phyloP scores from a whole-genome alignment of 257 asterid genomes.

The Capsicum chinense region DNA sequence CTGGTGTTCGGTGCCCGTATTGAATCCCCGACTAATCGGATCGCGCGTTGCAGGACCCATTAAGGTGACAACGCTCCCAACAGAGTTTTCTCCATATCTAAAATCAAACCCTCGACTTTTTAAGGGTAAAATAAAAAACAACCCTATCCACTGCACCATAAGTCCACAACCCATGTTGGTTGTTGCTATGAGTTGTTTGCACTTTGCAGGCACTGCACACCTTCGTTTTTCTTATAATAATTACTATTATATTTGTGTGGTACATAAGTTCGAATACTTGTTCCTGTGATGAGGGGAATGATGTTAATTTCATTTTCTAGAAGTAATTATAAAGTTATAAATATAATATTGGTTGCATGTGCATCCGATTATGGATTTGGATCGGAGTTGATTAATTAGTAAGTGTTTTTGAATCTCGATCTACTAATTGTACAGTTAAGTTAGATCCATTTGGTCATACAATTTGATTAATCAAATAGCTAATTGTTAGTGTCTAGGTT shows the following conservation, averaged over 20 bases:
- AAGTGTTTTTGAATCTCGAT: not conserved
- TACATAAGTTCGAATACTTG: not conserved
- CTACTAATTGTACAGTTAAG: not conserved
- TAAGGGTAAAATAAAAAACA: too few species aligned
- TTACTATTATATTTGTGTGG: not conserved
- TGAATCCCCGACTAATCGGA: too few species aligned
- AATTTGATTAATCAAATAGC: not conserved
- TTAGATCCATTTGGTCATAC: not conserved
- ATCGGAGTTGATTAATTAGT: not conserved
- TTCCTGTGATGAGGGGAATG: not conserved
- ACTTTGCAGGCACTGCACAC: not conserved
- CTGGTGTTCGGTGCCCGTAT: too few species aligned
- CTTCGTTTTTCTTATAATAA: not conserved
- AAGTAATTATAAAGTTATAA: not conserved
- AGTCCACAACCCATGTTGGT: too few species aligned
- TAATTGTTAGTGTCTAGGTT: not conserved
- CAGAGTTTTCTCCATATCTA: too few species aligned
- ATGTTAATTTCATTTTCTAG: not conserved
- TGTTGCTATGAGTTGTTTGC: not conserved
- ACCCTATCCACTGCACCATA: too few species aligned
- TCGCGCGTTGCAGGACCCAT: too few species aligned
- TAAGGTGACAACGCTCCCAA: too few species aligned
- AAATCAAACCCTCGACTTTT: too few species aligned
- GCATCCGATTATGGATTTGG: not conserved
- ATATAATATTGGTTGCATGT: slow-evolving; percentile 19